Conservation (phyloP, 345 rosid species). For the Melaleuca alternifolia region DNA sequence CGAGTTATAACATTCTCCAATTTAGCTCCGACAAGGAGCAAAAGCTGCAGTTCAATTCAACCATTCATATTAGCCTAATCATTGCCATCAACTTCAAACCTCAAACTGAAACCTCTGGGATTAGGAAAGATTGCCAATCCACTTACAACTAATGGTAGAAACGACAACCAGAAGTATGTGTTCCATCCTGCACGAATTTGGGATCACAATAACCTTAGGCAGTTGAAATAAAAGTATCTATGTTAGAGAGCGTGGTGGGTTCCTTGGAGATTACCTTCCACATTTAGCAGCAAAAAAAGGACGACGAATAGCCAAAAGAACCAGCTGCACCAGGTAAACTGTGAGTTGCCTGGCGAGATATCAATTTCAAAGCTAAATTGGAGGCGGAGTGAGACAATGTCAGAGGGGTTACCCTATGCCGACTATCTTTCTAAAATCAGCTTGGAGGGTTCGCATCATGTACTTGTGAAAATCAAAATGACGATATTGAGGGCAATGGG, state of each 20-base stretch:
- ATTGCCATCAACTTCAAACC: not conserved
- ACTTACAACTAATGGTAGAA: constrained; percentile 77
- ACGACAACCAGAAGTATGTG: constrained; percentile 73
- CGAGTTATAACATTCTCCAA: constrained; percentile 54
- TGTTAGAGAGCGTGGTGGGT: not conserved
- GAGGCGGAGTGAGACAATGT: not conserved
- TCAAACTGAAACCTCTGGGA: not conserved
- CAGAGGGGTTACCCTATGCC: constrained; percentile 47
- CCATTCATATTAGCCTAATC: not conserved
- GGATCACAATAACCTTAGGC: not conserved
- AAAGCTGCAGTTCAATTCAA: constrained; percentile 30
- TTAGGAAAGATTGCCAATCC: not conserved
- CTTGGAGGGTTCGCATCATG: constrained; percentile 53
- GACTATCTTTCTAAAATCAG: constrained; percentile 60
- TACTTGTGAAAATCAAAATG: constrained; percentile 54
- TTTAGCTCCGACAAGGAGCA: constrained; percentile 76
- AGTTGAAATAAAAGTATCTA: not conserved
- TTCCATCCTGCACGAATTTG: constrained; percentile 61
- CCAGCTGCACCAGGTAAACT: constrained; percentile 33
- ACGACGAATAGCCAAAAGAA: constrained; percentile 87
- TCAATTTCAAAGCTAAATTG: not conserved
- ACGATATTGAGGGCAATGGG: constrained; percentile 19
- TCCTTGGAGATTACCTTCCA: constrained; percentile 36
- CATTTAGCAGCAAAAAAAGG: constrained; percentile 60
- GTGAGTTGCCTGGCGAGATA: not conserved